phyloP scores from a whole-genome alignment of 2,329 filamentous ascomycete genomes.

The Emmonsiellopsis sp. region DNA sequence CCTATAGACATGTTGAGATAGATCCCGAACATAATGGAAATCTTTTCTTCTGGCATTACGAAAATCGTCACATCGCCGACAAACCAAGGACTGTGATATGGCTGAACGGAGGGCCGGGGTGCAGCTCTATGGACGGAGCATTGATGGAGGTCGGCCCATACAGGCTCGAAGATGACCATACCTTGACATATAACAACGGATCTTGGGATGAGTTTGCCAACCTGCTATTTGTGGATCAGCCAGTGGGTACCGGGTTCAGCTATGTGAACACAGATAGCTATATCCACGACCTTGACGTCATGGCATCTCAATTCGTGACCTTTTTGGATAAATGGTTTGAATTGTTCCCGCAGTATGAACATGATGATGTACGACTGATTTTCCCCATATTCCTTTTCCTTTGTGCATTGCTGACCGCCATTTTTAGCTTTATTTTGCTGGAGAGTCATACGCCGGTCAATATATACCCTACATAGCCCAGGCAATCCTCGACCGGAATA shows the following conservation, averaged over 20 bases:
- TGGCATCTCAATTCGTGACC: slow-evolving; percentile 77
- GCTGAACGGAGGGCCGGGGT: slow-evolving; percentile 94
- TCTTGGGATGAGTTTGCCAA: slow-evolving; percentile 99
- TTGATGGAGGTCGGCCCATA: slow-evolving; percentile 97
- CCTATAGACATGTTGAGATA: slow-evolving; percentile 75
- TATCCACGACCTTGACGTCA: slow-evolving; percentile 72
- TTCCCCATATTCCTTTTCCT: background rate
- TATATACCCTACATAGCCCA: slow-evolving; percentile 96
- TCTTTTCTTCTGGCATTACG: slow-evolving; percentile 96
- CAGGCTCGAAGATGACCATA: slow-evolving; percentile 62
- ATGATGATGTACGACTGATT: slow-evolving; percentile 69
- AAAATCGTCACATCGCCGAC: slow-evolving; percentile 92
- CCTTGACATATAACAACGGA: slow-evolving; percentile 76
- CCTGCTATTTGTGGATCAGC: slow-evolving; percentile 91
- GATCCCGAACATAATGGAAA: slow-evolving; percentile 78
- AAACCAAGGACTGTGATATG: slow-evolving; percentile 85
- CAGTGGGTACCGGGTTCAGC: slow-evolving; percentile 92
- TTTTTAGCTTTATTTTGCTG: slow-evolving; percentile 75
- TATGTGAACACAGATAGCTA: slow-evolving; percentile 87
- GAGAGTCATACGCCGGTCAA: slow-evolving; percentile 94
- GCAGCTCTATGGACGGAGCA: slow-evolving; percentile 92
- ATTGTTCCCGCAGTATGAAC: slow-evolving; percentile 82
- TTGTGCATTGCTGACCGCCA: background rate
- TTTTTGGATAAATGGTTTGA: slow-evolving; percentile 90
- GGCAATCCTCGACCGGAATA: slow-evolving; percentile 81